These are phyloP conservation scores for Boletus sensibilis DNA, from an alignment of 768 basidiomycete species.

Conservation along the genomic window DNA sequence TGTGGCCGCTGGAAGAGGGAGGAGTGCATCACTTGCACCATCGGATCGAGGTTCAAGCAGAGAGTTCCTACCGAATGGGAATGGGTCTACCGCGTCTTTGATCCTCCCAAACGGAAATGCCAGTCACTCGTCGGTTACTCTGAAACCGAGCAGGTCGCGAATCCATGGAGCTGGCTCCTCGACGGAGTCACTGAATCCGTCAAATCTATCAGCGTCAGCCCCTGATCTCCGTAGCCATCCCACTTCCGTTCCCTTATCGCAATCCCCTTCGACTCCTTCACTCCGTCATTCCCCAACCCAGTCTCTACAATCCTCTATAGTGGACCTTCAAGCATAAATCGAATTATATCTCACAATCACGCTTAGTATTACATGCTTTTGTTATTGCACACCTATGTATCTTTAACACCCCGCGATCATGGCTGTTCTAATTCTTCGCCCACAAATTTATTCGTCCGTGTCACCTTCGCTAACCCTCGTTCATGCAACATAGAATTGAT, in stretches of 20 bases:
- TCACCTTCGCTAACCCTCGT: background rate
- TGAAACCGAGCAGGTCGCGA: conserved; percentile 20
- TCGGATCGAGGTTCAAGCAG: conserved; percentile 29
- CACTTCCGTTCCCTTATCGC: conserved; percentile 9
- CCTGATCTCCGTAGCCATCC: conserved; percentile 25
- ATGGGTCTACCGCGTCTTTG: conserved; percentile 6
- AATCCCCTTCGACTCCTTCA: conserved; percentile 11
- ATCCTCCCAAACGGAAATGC: conserved; percentile 26
- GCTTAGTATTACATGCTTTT: conserved; percentile 14
- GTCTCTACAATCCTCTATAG: conserved; percentile 11
- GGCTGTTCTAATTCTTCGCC: background rate
- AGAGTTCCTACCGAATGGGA: conserved; percentile 12
- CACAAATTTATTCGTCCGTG: conserved; percentile 2
- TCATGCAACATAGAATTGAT: background rate
- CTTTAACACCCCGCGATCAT: conserved; percentile 10
- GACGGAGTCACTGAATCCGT: conserved; percentile 7
- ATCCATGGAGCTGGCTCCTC: conserved; percentile 3
- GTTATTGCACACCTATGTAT: conserved; percentile 28
- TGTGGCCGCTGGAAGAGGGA: conserved; percentile 47
- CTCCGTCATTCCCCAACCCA: conserved; percentile 14
- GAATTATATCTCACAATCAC: conserved; percentile 17
- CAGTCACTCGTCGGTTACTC: conserved; percentile 19
- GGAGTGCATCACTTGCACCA: conserved; percentile 38
- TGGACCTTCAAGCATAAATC: conserved; percentile 29
- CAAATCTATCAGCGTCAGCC: conserved; percentile 23